Evolutionary conservation across 495 filamentous ascomycete species (phyloP).

Genomic region (Trichoderma erinaceum): DNA sequence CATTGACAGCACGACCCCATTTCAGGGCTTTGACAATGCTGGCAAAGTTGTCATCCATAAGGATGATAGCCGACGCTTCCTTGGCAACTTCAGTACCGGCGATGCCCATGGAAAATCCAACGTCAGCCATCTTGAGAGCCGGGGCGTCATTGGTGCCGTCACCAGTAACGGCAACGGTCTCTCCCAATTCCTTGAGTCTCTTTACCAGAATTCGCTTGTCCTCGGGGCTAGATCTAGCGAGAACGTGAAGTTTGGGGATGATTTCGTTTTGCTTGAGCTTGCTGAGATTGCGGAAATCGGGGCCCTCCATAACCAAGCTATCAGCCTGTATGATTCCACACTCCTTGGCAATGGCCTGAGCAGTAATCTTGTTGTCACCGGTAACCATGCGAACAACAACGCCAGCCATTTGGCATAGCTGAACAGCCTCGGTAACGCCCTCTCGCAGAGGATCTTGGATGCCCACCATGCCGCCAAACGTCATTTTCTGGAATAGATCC

Average conservation of each 20-base stretch:
- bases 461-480: slow-evolving; percentile 70
- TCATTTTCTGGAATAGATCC: slow-evolving; percentile 72
- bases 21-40: slow-evolving; percentile 85
- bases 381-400: slow-evolving; percentile 89
- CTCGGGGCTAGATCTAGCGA: slow-evolving; percentile 81
- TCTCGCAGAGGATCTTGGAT: slow-evolving; percentile 84
- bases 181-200: slow-evolving; percentile 64
- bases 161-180: slow-evolving; percentile 82
- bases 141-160: slow-evolving; percentile 90
- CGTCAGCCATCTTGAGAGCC: slow-evolving; percentile 76
- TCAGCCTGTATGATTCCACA: slow-evolving; percentile 76
- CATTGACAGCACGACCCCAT: slow-evolving; percentile 87
- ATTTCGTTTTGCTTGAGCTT: slow-evolving; percentile 63
- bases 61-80: slow-evolving; percentile 85
- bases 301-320: slow-evolving; percentile 76
- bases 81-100: slow-evolving; percentile 90
- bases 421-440: slow-evolving; percentile 71
- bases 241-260: slow-evolving; percentile 70
- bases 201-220: slow-evolving; percentile 79
- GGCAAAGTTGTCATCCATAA: slow-evolving; percentile 85
- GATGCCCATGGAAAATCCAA: slow-evolving; percentile 92
- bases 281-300: slow-evolving; percentile 70
- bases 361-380: slow-evolving; percentile 77
- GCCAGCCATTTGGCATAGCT: slow-evolving; percentile 66
- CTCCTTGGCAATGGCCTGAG: slow-evolving; percentile 72